These are phyloP conservation scores for Hanseniaspora osmophila DNA, from an alignment of 805 yeast species.

Conservation along the genomic window DNA sequence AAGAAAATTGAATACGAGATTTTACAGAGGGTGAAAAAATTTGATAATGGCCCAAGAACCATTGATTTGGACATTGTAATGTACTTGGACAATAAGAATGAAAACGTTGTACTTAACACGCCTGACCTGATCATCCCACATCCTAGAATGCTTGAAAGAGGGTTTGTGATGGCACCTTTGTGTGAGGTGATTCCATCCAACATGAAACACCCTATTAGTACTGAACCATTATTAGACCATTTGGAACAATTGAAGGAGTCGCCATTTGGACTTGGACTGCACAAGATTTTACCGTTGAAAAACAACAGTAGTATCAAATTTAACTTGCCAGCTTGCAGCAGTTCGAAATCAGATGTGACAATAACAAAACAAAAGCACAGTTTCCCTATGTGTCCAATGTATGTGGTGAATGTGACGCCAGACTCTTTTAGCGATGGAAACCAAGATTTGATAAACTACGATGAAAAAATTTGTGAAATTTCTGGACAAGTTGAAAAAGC, in stretches of 20 bases:
- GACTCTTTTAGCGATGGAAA: conserved; percentile 88
- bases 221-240: conserved; percentile 65
- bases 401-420: conserved; percentile 78
- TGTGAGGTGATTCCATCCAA: conserved; percentile 65
- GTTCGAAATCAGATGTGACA: too few species aligned
- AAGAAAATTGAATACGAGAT: conserved; percentile 69
- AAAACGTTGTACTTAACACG: conserved; percentile 34
- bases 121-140: conserved; percentile 68
- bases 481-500: conserved; percentile 38
- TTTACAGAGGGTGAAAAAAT: conserved; percentile 55
- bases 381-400: conserved; percentile 58
- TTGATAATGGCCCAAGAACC: conserved; percentile 85
- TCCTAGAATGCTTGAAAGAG: conserved; percentile 71
- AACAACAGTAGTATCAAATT: neutral
- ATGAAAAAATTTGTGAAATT: conserved; percentile 33
- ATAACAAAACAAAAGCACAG: conserved; percentile 8
- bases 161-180: conserved; percentile 81
- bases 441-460: conserved; percentile 15
- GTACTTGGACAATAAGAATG: conserved; percentile 27
- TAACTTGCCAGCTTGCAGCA: conserved; percentile 8
- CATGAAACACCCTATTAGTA: conserved; percentile 67
- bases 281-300: conserved; percentile 35
- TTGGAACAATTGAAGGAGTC: conserved; percentile 33
- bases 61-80: conserved; percentile 81
- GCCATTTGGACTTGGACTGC: conserved; percentile 38